These are phyloP conservation scores for Naematelia aurantialba DNA, from an alignment of 768 basidiomycete species.

Conservation along the genomic window DNA sequence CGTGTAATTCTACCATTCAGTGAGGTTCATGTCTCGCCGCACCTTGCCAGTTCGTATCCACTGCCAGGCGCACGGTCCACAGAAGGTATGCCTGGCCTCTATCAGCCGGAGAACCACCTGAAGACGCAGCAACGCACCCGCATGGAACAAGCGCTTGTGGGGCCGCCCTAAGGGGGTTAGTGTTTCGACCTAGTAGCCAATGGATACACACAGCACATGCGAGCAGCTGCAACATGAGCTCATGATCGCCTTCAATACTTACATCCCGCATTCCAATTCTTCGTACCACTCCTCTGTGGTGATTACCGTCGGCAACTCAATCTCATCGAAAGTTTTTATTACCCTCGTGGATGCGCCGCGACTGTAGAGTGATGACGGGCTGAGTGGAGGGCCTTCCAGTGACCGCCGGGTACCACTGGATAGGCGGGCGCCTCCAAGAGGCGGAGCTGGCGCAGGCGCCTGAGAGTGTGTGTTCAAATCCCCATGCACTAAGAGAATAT, in stretches of 20 bases:
- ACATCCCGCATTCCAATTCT: constrained; percentile 45
- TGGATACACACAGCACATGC: constrained; percentile 32
- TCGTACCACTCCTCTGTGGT: constrained; percentile 42
- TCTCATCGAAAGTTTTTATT: constrained; percentile 39
- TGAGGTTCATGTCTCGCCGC: neutral
- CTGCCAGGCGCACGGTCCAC: constrained; percentile 41
- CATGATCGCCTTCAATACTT: constrained; percentile 9
- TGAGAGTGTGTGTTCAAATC: neutral
- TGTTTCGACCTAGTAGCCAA: neutral
- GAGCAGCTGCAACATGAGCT: constrained; percentile 26
- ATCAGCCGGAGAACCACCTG: neutral
- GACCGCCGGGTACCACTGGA: neutral
- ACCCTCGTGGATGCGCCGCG: constrained; percentile 14
- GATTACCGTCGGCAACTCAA: constrained; percentile 27
- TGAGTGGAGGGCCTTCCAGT: neutral
- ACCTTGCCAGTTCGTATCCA: constrained; percentile 40
- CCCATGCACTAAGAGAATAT: neutral
- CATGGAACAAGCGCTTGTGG: constrained; percentile 40
- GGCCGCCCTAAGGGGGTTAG: constrained; percentile 23
- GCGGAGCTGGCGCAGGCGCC: constrained; percentile 1
- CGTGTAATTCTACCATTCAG: constrained; percentile 27
- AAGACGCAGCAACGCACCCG: constrained; percentile 32
- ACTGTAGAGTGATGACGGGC: neutral
- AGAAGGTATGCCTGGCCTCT: constrained; percentile 35
- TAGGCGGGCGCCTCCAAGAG: neutral